Evolutionary conservation across 129 eudicot genomes (phyloP).

Genomic region (Silybum marianum): DNA sequence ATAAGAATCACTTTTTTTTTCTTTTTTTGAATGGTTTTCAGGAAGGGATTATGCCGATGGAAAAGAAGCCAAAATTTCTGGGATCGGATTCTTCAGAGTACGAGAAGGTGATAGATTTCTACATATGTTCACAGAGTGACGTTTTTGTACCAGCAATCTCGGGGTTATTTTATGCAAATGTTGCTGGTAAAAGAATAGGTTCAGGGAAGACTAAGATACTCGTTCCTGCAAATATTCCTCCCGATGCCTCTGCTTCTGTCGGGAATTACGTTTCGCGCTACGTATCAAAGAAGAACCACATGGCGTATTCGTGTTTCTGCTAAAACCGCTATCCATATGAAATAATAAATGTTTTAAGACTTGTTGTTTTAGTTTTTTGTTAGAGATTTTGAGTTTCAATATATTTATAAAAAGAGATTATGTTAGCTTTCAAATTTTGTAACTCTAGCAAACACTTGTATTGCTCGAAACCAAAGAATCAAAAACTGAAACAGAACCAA

Average conservation of each 20-base stretch:
- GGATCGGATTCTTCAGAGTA: constrained; percentile 60
- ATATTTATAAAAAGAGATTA: constrained; percentile 23
- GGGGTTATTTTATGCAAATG: constrained; percentile 90
- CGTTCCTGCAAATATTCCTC: constrained; percentile 64
- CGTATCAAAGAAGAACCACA: constrained; percentile 79
- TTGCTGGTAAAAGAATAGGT: constrained; percentile 92
- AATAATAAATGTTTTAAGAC: constrained; percentile 8
- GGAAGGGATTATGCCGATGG: constrained; percentile 92
- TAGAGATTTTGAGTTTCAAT: constrained; percentile 29
- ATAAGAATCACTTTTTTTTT: background rate
- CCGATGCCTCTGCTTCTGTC: constrained; percentile 43
- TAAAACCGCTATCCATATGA: constrained; percentile 21
- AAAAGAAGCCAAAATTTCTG: constrained; percentile 64
- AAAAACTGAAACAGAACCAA: background rate
- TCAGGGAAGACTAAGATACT: constrained; percentile 86
- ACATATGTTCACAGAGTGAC: constrained; percentile 76
- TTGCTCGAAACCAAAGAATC: background rate
- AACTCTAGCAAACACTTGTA: background rate
- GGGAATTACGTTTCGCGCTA: constrained; percentile 64
- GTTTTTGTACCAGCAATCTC: constrained; percentile 93
- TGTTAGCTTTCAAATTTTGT: background rate
- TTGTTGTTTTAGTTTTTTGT: constrained; percentile 5
- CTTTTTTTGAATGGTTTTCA: constrained; percentile 27
- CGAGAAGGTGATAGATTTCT: constrained; percentile 86
- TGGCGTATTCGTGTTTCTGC: constrained; percentile 81